Evolutionary conservation across 73 alveolate species (phyloP).

Genomic region (Paramecium tetraurelia): DNA sequence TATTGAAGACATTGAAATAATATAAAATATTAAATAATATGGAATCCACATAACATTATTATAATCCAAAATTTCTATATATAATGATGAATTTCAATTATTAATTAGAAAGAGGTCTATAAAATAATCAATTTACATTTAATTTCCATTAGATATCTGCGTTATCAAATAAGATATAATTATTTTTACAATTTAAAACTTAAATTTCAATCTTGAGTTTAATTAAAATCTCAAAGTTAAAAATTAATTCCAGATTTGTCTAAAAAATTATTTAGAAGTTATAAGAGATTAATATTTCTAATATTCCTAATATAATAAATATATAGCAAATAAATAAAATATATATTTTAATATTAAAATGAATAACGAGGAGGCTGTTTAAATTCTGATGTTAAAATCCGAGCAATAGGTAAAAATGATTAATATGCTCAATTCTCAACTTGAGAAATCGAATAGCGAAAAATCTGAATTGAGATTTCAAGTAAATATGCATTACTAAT

Average conservation of each 20-base stretch:
- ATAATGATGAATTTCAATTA: background rate
- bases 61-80: background rate
- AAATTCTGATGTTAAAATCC: background rate
- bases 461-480: background rate
- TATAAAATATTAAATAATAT: background rate
- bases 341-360: background rate
- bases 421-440: background rate
- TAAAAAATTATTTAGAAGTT: too few relatives aligned
- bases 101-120: background rate
- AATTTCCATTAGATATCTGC: too few relatives aligned
- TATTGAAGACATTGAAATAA: background rate
- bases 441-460: background rate
- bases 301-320: background rate
- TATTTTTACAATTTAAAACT: background rate
- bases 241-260: too few relatives aligned
- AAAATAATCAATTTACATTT: too few relatives aligned
- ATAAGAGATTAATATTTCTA: too few relatives aligned
- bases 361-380: background rate
- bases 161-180: background rate
- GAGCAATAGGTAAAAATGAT: background rate
- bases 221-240: too few relatives aligned
- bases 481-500: background rate
- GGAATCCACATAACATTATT: background rate
- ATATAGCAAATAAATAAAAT: background rate
- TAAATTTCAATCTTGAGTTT: too few relatives aligned